Evolutionary conservation across 495 filamentous ascomycete species (phyloP), one percentile per base, ranked within the genome.

Genomic region (Amorphotheca resinae): DNA sequence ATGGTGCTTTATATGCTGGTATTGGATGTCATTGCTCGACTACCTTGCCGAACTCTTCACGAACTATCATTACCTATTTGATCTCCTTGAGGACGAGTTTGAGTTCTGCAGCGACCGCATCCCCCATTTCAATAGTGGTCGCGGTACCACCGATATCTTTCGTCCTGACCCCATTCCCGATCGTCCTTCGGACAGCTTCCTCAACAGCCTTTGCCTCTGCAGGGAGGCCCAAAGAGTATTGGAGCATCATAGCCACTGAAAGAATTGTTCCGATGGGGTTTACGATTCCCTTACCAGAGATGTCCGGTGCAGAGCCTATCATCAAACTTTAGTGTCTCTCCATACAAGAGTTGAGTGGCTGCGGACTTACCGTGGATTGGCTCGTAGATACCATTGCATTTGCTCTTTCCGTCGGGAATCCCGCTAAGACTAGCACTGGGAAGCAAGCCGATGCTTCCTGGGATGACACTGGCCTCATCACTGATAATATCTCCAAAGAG

Each of bases 381-480:
- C 72, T 96, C 91, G 59, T 95, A 98, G 54, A 98, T 95, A 53
- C 91, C 81, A 51, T 82, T 84, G 48, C 80, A 78, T 54, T 66
- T 74, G 32, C 67, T 65, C 65, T 80, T 80, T 11, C 76, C 69
- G 66, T 94, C 88, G 1, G 91, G 91, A 34, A 93, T 77, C 16
- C 82, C 87, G 38, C 77, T 81, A 60, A 98, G 65, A 61, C 81
- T 88, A 5, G 91, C 91, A 62, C 82, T 88, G 8, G 91, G 91
- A 58, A 94, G 66, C 52, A 98, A 62, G 3, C 91, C 91, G 56
- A 98, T 74, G 44, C 79, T 86, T 1, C 91, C 91, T 6, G 89
- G 87, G 51, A 98, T 96, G 22, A 95, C 91, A 59, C 82, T 89
- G 6, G 91, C 89, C 73, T 98, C 91, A 58, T 98, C 91, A 55